Evolutionary conservation across 495 filamentous ascomycete genomes (phyloP).

Genomic region (Tetracladium setigerum): DNA sequence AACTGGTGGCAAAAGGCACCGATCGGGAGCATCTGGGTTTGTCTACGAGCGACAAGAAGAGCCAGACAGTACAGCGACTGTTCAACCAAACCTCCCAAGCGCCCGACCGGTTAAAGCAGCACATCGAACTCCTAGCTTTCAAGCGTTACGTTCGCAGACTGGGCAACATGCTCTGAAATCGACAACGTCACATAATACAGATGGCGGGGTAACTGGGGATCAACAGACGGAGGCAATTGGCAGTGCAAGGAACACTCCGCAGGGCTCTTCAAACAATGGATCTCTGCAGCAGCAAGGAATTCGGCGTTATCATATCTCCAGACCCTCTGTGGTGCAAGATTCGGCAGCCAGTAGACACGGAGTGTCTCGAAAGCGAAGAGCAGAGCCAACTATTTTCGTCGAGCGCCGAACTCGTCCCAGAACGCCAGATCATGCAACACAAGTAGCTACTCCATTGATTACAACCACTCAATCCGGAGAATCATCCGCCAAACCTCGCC

Average conservation of each 20-base stretch:
- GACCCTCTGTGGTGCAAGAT: no score
- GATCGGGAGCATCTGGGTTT: conserved; percentile 2
- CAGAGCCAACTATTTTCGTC: conserved; percentile 36
- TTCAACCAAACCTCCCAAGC: neutral
- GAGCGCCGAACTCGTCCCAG: conserved; percentile 27
- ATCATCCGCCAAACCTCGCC: no score
- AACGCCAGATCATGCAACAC: neutral
- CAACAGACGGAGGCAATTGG: no score
- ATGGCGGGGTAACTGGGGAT: neutral
- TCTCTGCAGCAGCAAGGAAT: no score
- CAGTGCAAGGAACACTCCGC: no score
- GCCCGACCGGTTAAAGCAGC: conserved; percentile 20
- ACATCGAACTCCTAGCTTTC: conserved; percentile 9
- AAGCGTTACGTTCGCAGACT: no score
- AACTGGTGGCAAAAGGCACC: conserved; percentile 3
- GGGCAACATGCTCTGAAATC: no score
- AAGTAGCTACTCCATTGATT: neutral
- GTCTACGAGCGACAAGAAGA: conserved; percentile 11
- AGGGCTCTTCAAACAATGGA: no score
- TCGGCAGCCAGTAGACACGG: no score
- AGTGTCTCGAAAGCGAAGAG: conserved; percentile 29
- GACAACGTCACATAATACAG: no score
- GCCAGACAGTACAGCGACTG: neutral
- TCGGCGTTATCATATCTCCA: conserved; percentile 43
- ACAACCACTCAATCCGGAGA: no score